Evolutionary conservation across 2,329 filamentous ascomycete genomes (phyloP).

Genomic region (Sclerotinia trifoliorum): DNA sequence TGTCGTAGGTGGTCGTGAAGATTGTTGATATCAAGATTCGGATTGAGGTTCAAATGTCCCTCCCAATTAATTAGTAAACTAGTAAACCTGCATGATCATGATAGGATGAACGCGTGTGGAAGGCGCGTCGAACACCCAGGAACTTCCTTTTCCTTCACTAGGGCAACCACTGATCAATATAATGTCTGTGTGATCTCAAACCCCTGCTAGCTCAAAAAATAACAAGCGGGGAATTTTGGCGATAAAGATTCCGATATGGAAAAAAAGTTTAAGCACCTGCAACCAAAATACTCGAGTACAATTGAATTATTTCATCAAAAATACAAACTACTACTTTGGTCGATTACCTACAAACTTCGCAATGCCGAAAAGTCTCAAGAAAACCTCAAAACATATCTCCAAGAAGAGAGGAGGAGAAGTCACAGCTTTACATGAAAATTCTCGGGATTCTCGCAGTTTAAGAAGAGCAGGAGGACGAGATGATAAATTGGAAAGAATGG

Average conservation of each 20-base stretch:
- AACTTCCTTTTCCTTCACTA: slow-evolving; percentile 17
- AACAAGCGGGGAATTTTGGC: slow-evolving; percentile 26
- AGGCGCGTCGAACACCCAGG: slow-evolving; percentile 20
- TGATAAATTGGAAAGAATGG: slow-evolving; percentile 73
- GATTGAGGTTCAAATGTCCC: background rate
- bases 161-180: slow-evolving; percentile 24
- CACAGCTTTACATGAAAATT: slow-evolving; percentile 80
- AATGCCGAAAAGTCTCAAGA: slow-evolving; percentile 77
- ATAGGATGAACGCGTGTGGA: slow-evolving; percentile 21
- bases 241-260: slow-evolving; percentile 33
- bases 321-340: background rate
- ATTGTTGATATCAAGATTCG: slow-evolving; percentile 9
- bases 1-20: slow-evolving; percentile 13
- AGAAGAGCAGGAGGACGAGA: slow-evolving; percentile 78
- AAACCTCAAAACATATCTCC: slow-evolving; percentile 83
- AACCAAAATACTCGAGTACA: background rate
- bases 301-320: background rate
- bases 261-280: slow-evolving; percentile 30
- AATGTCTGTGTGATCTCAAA: background rate
- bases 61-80: background rate
- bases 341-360: background rate
- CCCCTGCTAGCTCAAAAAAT: slow-evolving; percentile 1
- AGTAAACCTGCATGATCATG: slow-evolving; percentile 17
- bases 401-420: slow-evolving; percentile 80
- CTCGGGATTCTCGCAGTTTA: slow-evolving; percentile 78